Evolutionary conservation across 2,329 filamentous ascomycete genomes (phyloP).

Genomic region (Cladophialophora bantiana): DNA sequence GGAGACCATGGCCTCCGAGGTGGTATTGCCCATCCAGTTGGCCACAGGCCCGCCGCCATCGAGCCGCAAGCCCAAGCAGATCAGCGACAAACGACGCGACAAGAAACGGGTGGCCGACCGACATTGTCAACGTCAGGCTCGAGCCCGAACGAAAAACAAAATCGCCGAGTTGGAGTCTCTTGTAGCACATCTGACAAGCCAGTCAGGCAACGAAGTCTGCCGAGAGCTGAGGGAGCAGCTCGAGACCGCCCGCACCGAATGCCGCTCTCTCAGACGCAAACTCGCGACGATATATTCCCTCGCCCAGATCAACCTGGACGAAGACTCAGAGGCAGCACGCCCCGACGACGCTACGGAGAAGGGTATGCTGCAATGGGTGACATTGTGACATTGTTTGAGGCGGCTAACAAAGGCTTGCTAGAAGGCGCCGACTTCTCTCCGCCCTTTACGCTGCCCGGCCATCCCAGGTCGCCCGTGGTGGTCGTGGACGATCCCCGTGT

Average conservation of each 20-base stretch:
- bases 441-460: background rate
- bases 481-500: background rate
- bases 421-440: background rate
- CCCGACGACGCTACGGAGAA: background rate
- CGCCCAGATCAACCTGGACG: slow-evolving; percentile 2
- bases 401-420: background rate
- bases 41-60: background rate
- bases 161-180: slow-evolving; percentile 21
- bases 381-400: background rate
- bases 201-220: slow-evolving; percentile 12
- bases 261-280: slow-evolving; percentile 1
- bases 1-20: slow-evolving; percentile 4
- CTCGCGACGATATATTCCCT: slow-evolving; percentile 8
- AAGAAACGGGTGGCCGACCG: slow-evolving; percentile 18
- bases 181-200: slow-evolving; percentile 9
- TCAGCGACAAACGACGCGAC: slow-evolving; percentile 10
- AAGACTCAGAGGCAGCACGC: background rate
- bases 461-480: background rate
- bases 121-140: slow-evolving; percentile 16
- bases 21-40: background rate
- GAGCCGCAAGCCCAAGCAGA: slow-evolving; percentile 6
- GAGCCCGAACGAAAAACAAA: slow-evolving; percentile 21
- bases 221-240: slow-evolving; percentile 15
- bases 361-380: background rate
- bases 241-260: background rate